Base-by-base conservation (phyloP, 139 green algal genomes). In the Tetradesmus lagerheimii region DNA sequence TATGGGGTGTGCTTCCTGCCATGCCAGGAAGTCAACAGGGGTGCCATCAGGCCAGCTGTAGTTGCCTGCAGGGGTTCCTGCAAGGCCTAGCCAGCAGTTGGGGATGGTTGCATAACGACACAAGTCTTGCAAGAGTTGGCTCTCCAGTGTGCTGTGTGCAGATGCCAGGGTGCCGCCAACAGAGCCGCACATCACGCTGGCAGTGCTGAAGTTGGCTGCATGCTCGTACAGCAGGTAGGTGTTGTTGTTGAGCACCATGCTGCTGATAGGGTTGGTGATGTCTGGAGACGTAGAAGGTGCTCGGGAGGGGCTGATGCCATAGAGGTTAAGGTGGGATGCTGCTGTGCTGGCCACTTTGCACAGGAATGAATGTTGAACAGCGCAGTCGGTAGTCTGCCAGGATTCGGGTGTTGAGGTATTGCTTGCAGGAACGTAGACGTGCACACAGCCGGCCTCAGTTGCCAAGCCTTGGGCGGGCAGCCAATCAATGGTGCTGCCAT, bases 201-300 rank as follows among this genome's bases (percentile, higher is more conserved):
- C 77, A 16, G 2, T 27, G 35, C 29, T 43, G 41, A 50, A 83
- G 4, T 27, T 34, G 35, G 41, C 16, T 20, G 16, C 5, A 15
- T 43, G 34, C 77, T 83, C 35, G 29, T 83, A 83, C 77, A 83
- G 77, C 77, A 83, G 34, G 35, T 83, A 83, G 25, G 77, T 83
- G 18, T 83, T 4, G 35, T 83, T 83, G 77, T 83, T 45, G 16
- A 83, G 77, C 11, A 53, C 1, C 77, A 83, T n/a, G 35, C 25
- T 53, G 35, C 35, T 43, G 41, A 14, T 83, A 15, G 37, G 57
- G 23, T 31, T 71, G 23, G 25, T 71, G 23, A n/a, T 27, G 23
- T 71, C 16, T 9, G 57, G 57, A 23, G 57, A 71, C 29, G 39
- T 34, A 81, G 31, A 38, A 62, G 57, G 57, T 20, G 31, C 57